Evolutionary conservation across 2,329 filamentous ascomycete genomes (phyloP).

Genomic region (Parafenestella ontariensis): DNA sequence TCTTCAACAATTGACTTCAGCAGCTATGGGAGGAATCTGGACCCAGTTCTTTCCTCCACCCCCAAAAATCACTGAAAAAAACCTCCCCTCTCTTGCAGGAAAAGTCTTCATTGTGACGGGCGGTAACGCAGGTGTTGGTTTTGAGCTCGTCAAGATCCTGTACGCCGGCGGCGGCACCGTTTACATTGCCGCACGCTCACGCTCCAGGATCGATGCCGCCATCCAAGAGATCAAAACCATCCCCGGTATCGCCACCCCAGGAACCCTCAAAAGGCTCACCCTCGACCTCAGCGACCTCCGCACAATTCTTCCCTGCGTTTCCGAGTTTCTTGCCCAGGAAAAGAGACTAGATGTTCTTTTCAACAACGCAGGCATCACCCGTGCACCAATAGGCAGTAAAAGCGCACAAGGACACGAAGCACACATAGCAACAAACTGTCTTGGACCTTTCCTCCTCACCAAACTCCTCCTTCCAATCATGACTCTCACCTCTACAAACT

Average conservation of each 20-base stretch:
- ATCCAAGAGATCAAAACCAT: background rate
- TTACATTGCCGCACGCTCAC: slow-evolving; percentile 59
- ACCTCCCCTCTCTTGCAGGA: slow-evolving; percentile 48
- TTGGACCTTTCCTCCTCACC: slow-evolving; percentile 50
- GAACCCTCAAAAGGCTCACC: background rate
- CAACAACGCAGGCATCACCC: slow-evolving; percentile 43
- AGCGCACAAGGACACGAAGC: slow-evolving; percentile 24
- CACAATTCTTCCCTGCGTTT: slow-evolving; percentile 27
- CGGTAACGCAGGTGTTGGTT: slow-evolving; percentile 56
- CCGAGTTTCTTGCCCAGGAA: slow-evolving; percentile 47
- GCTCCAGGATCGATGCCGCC: background rate
- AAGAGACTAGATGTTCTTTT: slow-evolving; percentile 50
- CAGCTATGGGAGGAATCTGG: slow-evolving; percentile 9
- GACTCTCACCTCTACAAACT: slow-evolving; percentile 25
- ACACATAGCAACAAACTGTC: slow-evolving; percentile 49
- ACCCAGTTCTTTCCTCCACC: slow-evolving; percentile 36
- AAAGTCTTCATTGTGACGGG: slow-evolving; percentile 60
- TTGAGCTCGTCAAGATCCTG: slow-evolving; percentile 59
- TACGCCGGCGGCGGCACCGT: slow-evolving; percentile 61
- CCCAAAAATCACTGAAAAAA: slow-evolving; percentile 52
- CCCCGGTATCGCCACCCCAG: background rate
- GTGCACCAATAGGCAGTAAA: slow-evolving; percentile 18
- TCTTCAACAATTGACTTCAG: no score
- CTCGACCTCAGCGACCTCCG: background rate
- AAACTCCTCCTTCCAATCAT: slow-evolving; percentile 31